Percentiles rank a stretch among this genome's conserved stretches.
Conservation (phyloP, 257 asterid genomes). For the Solanum ossicruentum region DNA sequence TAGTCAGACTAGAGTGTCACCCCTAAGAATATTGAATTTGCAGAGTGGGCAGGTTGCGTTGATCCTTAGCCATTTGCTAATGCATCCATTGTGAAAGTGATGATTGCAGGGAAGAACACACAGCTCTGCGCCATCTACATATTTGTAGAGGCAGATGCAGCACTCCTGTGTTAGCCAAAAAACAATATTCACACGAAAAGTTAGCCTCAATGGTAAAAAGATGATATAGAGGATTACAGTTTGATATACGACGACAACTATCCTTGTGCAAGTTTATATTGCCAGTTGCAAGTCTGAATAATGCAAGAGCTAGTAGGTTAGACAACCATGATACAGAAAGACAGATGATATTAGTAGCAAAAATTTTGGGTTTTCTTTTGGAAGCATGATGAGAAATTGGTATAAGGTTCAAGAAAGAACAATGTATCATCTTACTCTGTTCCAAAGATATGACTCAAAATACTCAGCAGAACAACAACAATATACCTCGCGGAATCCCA, state of each 20-base stretch:
- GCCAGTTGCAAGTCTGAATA: neutral
- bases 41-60: constrained; percentile 91
- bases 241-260: neutral
- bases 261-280: neutral
- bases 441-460: neutral
- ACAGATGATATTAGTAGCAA: neutral
- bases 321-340: neutral
- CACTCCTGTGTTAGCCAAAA: constrained; percentile 50
- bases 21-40: constrained; percentile 60
- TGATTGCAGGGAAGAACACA: constrained; percentile 82
- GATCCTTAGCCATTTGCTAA: constrained; percentile 73
- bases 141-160: constrained; percentile 78
- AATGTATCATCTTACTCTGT: neutral
- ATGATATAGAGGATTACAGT: neutral
- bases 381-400: neutral
- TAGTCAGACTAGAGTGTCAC: constrained; percentile 38
- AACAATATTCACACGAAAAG: neutral
- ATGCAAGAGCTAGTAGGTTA: neutral
- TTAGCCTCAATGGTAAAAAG: neutral
- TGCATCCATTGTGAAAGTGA: constrained; percentile 80
- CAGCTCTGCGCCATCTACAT: constrained; percentile 62
- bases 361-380: neutral
- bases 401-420: neutral
- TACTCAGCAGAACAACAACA: neutral
- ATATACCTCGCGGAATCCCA: too few relatives aligned